Base-by-base conservation (phyloP, 768 basidiomycete species). In the Lactarius quietus region DNA sequence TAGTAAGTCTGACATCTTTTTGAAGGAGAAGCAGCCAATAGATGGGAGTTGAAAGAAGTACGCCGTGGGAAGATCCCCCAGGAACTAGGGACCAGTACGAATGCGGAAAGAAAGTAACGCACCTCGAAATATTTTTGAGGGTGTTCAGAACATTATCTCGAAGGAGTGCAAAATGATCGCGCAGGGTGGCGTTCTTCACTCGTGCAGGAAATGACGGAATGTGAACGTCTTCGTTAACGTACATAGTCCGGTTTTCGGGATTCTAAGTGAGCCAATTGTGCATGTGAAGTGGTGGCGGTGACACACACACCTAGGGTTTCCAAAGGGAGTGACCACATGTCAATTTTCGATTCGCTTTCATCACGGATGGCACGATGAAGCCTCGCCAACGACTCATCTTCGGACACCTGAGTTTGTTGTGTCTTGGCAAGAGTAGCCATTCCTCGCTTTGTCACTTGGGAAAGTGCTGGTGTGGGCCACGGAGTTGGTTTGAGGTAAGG, bases 51-150 rank as follows among this genome's bases (percentile, higher is more conserved):
- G 54, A 29, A 29, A 33, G 28, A 55, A 38, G 54, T 17, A 52
- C 59, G 31, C 33, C 38, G 41, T 45, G 28, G 38, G 33, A 36
- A 12, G 26, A 45, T 28, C 51, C 28, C 41, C 55, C 55, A 65
- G 64, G 64, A 65, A 61, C 64, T 43, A 23, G 64, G 64, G 55
- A 23, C 55, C 17, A 14, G 31, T 36, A 59, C 35, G 51, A 43
- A 53, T 23, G 38, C 20, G 26, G 20, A 59, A 58, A 41, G 62
- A 41, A 39, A 14, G 51, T 29, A 14, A 31, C 68, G 55, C 59
- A 69, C 68, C 66, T 68, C 26, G 59, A 45, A 35, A 61, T 33
- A 57, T 69, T 69, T 33, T 69, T 64, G n/a, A 68, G 6, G 1
- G 28, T 23, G 31, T 69, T 69, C 28, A 59, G 33, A 17, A 61